These are phyloP conservation scores for Scutellaria galericulata DNA, from an alignment of 257 asterid species.

Conservation along the genomic window DNA sequence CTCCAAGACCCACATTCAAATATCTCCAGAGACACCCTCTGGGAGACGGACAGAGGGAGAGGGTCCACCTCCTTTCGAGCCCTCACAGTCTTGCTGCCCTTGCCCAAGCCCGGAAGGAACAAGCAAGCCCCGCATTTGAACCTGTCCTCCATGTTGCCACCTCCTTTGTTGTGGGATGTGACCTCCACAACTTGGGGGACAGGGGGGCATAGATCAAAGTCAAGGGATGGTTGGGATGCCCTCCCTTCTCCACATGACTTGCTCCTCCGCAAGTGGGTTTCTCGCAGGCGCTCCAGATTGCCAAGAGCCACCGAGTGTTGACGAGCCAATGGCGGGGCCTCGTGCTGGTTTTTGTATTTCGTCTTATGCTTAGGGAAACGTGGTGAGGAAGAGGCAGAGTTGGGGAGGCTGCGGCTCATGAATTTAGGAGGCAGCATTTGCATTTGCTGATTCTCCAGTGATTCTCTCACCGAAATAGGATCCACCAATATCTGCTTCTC, in stretches of 20 bases:
- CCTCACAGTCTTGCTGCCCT: slow-evolving; percentile 51
- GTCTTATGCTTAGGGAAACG: slow-evolving; percentile 44
- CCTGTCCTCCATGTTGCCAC: slow-evolving; percentile 33
- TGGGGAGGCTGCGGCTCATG: slow-evolving; percentile 69
- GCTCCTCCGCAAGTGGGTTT: slow-evolving; percentile 61
- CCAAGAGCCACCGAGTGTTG: slow-evolving; percentile 76
- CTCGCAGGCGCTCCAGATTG: slow-evolving; percentile 69
- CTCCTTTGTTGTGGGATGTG: background rate
- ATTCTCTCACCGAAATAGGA: slow-evolving; percentile 55
- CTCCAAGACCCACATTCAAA: slow-evolving; percentile 90
- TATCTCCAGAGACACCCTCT: slow-evolving; percentile 72
- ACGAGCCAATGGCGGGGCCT: slow-evolving; percentile 41
- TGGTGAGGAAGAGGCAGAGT: slow-evolving; percentile 59
- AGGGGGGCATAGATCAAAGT: slow-evolving; percentile 46
- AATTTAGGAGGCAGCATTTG: slow-evolving; percentile 36
- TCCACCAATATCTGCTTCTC: slow-evolving; percentile 77
- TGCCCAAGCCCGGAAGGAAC: slow-evolving; percentile 76
- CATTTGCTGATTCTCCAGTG: background rate
- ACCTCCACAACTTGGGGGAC: slow-evolving; percentile 27
- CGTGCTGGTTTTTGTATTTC: slow-evolving; percentile 33
- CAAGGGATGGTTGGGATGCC: slow-evolving; percentile 56
- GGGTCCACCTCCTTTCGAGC: slow-evolving; percentile 45
- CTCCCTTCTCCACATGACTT: slow-evolving; percentile 83
- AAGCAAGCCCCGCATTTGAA: slow-evolving; percentile 84
- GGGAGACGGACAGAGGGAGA: slow-evolving; percentile 38